Conservation (phyloP, 177 flowering plant species). For the Vitis hybrid region DNA sequence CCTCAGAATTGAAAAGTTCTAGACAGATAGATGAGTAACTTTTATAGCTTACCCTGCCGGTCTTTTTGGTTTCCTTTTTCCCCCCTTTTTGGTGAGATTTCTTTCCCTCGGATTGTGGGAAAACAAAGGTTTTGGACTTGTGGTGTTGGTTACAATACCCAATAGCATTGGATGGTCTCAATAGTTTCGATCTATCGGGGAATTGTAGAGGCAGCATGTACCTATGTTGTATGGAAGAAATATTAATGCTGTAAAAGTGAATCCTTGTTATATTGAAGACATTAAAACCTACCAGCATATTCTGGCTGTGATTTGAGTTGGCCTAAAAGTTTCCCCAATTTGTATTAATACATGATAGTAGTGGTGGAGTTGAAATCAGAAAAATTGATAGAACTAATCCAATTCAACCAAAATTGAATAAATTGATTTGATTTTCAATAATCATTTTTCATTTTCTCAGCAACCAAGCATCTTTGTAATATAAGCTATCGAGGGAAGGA, state of each 20-base stretch:
- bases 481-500: too few relatives aligned
- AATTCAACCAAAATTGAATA: too few relatives aligned
- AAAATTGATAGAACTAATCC: too few relatives aligned
- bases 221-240: background rate
- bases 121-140: background rate
- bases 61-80: background rate
- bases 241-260: background rate
- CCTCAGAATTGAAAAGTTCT: background rate
- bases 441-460: too few relatives aligned
- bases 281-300: background rate
- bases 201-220: background rate
- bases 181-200: background rate
- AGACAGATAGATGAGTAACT: background rate
- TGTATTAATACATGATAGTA: too few relatives aligned
- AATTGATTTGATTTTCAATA: too few relatives aligned
- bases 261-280: background rate
- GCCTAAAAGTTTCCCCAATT: too few relatives aligned
- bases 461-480: too few relatives aligned
- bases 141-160: too few relatives aligned
- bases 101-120: background rate
- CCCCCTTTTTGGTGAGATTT: background rate
- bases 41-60: background rate
- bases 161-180: too few relatives aligned
- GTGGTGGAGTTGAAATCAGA: too few relatives aligned
- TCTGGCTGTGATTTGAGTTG: background rate